Base-by-base conservation (phyloP, 140 eudicot species). In the Oenanthe javanica region DNA sequence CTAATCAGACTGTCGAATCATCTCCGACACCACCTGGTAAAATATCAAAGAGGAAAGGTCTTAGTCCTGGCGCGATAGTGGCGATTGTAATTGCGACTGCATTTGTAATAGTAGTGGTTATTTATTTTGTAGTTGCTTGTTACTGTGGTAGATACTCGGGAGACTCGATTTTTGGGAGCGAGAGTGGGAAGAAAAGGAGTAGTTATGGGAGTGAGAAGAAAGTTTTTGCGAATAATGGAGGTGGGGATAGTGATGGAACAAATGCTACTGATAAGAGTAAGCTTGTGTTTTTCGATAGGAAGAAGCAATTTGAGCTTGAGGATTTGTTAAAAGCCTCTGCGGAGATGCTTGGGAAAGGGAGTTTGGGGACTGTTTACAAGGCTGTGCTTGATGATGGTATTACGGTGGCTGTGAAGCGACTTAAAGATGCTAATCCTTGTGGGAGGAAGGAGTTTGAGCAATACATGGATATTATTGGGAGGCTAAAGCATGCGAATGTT, bases 381-480 rank as follows among this genome's bases (percentile, higher is more conserved):
- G 98, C 98, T 77, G 96, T 92, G 67, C 84, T 94, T 74, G 98
- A 94, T 42, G 92, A 89, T 79, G 97, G 98, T 0, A 76, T 84
- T 64, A 86, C 91, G 55, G 97, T 94, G 90, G 98, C 98, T 4
- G 98, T 94, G 79, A 94, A 94, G 82, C 84, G 98, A 87, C 69
- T 94, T 79, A 94, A 94, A 81, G 98, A 94, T 73, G 97, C 98
- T 1, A 92, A 94, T 55, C 98, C 98, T 21, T 94, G 98, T 78
- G 93, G 91, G n/a, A 88, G 93, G 81, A 94, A 94, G 85, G 98
- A 94, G 81, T 94, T 94, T 87, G 98, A 94, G 85, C 96, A 92
- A 85, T 94, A 94, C 77, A 94, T 94, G 98, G 97, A 92, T 88
- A 94, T 94, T 9, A 92, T 94, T 84, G 98, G 98, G 87, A 92